Evolutionary conservation across 2,329 filamentous ascomycete species (phyloP), one percentile per base, ranked within the genome.

Genomic region (Xylariomycetidae sp.): DNA sequence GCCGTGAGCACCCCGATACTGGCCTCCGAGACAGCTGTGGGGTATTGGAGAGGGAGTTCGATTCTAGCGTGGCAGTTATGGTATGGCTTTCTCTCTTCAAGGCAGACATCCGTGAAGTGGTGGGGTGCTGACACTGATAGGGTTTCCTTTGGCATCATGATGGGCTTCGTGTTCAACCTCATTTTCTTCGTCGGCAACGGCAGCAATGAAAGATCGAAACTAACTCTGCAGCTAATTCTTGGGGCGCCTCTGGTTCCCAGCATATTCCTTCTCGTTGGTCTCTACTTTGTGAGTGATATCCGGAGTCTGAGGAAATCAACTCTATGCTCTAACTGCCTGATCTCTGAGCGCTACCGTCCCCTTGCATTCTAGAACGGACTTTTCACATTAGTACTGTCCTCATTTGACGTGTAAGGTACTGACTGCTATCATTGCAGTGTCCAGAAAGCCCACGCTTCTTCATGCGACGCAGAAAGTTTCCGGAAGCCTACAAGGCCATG

Each of bases 1-100:
- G 66, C 67, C 1, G 64, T 68, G 22, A 69, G 64, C 23, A 64
- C 65, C 0, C 62, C 66, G 1, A 66, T 69, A 12, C 52, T 70
- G 3, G 65, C 65, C 3, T 63, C 62, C 6, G 67, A 70, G 44
- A 67, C 64, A 0, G 62, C 65, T 0, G 56, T 67, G 10, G 62
- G 64, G 0, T 68, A 62, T 39, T 69, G 66, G 66, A 55, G 66
- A 46, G 67, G 66, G 2, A 65, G 63, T 10, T 63, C 62, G 2
- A 64, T 68, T 12, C 53, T 70, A 0, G 63, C 62, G 4, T 70
- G 66, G 65, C 66, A 70, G 25, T 47, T 69, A 18, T 50, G 47
- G 45, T 50, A 19, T 37, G 42, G 26, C 9, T 4, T 9, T 22
- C 4, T 6, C 16, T 19, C 3, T 12, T n/a, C 10, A 19, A n/a